These are phyloP conservation scores for Diutina neorugosa DNA, from an alignment of 1,139 yeast species.

Conservation along the genomic window DNA sequence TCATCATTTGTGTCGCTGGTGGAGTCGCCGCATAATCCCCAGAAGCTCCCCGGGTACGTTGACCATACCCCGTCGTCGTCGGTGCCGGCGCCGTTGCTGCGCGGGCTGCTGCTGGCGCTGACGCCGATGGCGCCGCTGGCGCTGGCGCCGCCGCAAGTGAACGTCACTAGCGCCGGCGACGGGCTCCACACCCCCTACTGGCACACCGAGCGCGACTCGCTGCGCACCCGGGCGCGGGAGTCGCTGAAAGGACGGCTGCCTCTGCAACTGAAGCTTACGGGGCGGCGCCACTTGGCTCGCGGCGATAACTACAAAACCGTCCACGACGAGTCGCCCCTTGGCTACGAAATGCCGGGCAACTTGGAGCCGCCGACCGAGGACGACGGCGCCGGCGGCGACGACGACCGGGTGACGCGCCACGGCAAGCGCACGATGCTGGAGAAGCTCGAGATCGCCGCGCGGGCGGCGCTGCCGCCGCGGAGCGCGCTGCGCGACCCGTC, in stretches of 20 bases:
- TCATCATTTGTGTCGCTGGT: constrained; percentile 23
- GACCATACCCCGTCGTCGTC: not conserved
- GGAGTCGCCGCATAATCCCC: constrained; percentile 20
- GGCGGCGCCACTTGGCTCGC: constrained; percentile 47
- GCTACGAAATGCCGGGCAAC: constrained; percentile 34
- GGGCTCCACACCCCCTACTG: not conserved
- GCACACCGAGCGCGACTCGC: not conserved
- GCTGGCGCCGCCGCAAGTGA: not conserved
- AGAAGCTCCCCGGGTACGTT: not conserved
- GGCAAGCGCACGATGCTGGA: constrained; percentile 32
- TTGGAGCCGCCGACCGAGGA: constrained; percentile 15
- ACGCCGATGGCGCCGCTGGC: not conserved
- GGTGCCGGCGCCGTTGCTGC: not conserved
- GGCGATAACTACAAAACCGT: constrained; percentile 54
- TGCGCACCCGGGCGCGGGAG: not conserved
- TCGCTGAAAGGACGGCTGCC: not conserved
- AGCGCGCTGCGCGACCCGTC: constrained; percentile 18
- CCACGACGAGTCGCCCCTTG: constrained; percentile 25
- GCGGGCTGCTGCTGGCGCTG: not conserved
- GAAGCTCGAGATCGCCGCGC: not conserved
- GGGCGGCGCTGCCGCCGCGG: not conserved
- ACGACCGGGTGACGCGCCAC: constrained; percentile 30
- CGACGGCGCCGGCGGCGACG: constrained; percentile 14
- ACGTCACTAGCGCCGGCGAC: not conserved
- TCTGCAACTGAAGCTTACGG: not conserved